Conservation (phyloP, 2,329 filamentous ascomycete species). For the Fusarium metavorans region DNA sequence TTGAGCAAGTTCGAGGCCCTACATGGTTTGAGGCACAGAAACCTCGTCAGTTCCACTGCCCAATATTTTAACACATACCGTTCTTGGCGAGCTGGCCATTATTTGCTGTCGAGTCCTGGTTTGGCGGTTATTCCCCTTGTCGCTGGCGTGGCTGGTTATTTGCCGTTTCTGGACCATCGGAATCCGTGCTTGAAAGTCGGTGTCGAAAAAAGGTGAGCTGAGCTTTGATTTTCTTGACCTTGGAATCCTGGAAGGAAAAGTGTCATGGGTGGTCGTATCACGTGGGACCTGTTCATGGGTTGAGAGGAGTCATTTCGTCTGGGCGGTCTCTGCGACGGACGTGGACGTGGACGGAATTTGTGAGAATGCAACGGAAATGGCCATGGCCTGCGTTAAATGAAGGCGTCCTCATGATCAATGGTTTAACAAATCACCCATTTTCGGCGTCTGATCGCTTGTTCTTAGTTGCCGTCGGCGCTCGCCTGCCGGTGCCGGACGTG, state of each 20-base stretch:
- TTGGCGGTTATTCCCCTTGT: conserved; percentile 6
- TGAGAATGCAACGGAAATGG: background rate
- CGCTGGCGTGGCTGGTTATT: conserved; percentile 12
- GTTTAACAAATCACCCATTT: conserved; percentile 30
- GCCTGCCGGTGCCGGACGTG: conserved; percentile 38
- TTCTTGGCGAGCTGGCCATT: background rate
- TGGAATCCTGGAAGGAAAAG: conserved; percentile 15
- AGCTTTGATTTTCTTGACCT: conserved; percentile 24
- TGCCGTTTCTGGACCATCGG: conserved; percentile 13
- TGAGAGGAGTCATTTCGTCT: conserved; percentile 25
- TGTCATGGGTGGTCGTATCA: conserved; percentile 27
- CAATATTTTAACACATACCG: conserved; percentile 36
- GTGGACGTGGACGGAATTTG: background rate
- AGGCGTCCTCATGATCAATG: conserved; percentile 30
- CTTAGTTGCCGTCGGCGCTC: conserved; percentile 17
- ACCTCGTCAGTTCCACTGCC: conserved; percentile 33
- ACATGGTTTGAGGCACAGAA: conserved; percentile 8
- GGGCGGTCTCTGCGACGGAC: conserved; percentile 8
- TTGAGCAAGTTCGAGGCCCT: conserved; percentile 3
- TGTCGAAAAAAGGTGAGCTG: conserved; percentile 27
- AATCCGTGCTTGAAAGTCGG: conserved; percentile 38
- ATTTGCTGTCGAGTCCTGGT: background rate
- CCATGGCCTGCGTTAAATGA: conserved; percentile 13
- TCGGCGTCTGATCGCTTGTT: conserved; percentile 14
- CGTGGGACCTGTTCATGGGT: conserved; percentile 29